Base-by-base conservation (phyloP, 768 basidiomycete genomes). In the Leccinum subgranulosum region DNA sequence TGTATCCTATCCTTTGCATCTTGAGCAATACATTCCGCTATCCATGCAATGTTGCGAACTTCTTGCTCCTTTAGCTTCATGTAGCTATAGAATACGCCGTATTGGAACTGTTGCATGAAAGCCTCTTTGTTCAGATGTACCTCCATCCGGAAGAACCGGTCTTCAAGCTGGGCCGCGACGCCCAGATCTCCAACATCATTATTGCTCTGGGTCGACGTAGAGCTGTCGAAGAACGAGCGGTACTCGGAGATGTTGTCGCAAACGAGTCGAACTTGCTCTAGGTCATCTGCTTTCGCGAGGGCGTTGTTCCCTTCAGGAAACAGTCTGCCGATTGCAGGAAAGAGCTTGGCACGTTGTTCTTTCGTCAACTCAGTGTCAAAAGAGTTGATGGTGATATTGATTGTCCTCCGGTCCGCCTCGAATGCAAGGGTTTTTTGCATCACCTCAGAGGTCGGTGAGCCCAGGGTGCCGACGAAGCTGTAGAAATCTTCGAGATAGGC, bases 371-470 rank as follows among this genome's bases (percentile, higher is more conserved):
- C 93, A 4, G 97, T 98, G 58, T 88, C 89, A 76, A 98, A 96
- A 12, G 97, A 98, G 80, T 99, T 99, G 79, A 99, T 92, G 33
- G 97, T 97, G 74, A 99, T 98, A 78, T 98, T 99, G 72, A 98
- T 88, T 2, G 94, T 89, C 52, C 97, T 87, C 34, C 97, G 83
- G 76, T 99, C 97, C 27, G 96, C 97, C 78, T 99, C 97, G 67
- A 99, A 99, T 7, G 88, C 80, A 57, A 99, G 86, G 67, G 97
- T 93, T 39, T 80, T 82, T 59, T 88, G 84, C 97, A 98, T 98
- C 62, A 94, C 85, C 46, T 96, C 94, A 14, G 84, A 80, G 3
- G 97, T 98, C 0, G 97, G 92, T 10, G 84, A 81, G 43, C 92
- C 88, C 33, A 98, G 77, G 8, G 88, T 84, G 48, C 80, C 75